phyloP scores from a whole-genome alignment of 371 early-diverging fungal species.

The Blakeslea trispora region DNA sequence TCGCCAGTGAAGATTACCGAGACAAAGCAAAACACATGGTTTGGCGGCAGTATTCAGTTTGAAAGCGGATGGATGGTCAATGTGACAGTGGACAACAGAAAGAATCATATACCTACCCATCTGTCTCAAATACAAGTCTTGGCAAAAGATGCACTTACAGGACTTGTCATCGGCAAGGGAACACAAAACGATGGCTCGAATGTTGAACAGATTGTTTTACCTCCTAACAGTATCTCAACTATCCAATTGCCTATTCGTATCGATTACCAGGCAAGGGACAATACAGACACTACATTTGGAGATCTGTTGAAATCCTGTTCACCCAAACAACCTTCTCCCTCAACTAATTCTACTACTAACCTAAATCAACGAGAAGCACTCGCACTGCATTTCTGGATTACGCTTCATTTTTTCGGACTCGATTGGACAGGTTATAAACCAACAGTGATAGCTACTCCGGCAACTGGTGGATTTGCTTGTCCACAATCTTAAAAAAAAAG shows the following conservation, averaged over 20 bases:
- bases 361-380: constrained; percentile 28
- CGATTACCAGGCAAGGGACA: constrained; percentile 46
- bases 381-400: constrained; percentile 48
- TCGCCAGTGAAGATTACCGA: constrained; percentile 36
- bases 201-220: constrained; percentile 23
- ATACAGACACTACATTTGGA: constrained; percentile 42
- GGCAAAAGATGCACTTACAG: constrained; percentile 46
- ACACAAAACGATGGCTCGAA: constrained; percentile 25
- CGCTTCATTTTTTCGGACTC: constrained; percentile 39
- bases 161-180: constrained; percentile 41
- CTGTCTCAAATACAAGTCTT: constrained; percentile 31
- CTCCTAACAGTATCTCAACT: constrained; percentile 35
- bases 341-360: constrained; percentile 4
- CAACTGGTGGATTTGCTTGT: constrained; percentile 48
- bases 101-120: constrained; percentile 43
- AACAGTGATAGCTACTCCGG: constrained; percentile 44
- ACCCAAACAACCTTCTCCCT: constrained; percentile 16
- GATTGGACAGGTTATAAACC: constrained; percentile 47
- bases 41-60: constrained; percentile 38
- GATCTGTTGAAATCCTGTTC: constrained; percentile 37
- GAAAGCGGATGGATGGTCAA: constrained; percentile 52
- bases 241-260: constrained; percentile 38
- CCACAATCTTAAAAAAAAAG: constrained; percentile 31
- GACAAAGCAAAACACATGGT: constrained; percentile 41
- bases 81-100: constrained; percentile 43